Base-by-base conservation (phyloP, 257 asterid species). In the Scutellaria baicalensis region DNA sequence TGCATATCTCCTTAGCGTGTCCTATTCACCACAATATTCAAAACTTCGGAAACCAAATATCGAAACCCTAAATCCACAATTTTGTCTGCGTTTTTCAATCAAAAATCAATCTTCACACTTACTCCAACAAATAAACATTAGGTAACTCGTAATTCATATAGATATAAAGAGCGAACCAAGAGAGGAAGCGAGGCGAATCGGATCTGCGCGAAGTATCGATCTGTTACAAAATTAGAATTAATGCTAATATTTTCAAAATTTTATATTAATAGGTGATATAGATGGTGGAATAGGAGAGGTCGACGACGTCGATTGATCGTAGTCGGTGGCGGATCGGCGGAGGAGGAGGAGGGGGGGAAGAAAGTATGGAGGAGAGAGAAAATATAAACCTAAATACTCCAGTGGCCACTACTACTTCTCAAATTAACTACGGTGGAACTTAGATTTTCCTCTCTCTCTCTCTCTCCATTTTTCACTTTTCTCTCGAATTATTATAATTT, bases 151-250 rank as follows among this genome's bases (percentile, higher is more conserved):
- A 63, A 63, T 0, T 18, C 14, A 39, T 16, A 48, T 60, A 68
- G 11, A 54, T 21, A 48, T n/a, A 17, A 18, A 59, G 57, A 64
- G 59, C 71, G 64, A 62, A 72, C 71, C 76, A 10, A 65, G 42
- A 21, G 18, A 67, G 6, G 60, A 16, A 77, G 77, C 84, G 75
- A 75, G 75, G 86, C 81, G 60, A 69, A 73, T 64, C 68, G 83
- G 89, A 83, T 84, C 88, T 78, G 66, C 72, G 44, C 61, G 63
- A 77, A 69, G 72, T 75, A 55, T 71, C 88, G 88, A 87, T 89
- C 86, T 65, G 76, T 43, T 45, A 39, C 63, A 21, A 77, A 66
- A 59, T 73, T 8, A n/a, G 67, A 67, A 60, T 9, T 59, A 73
- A 77, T 66, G 66, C 56, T 55, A 71, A 61, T 70, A 60, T 21